Base-by-base conservation (phyloP, 1,284 basidiomycete genomes). In the Termitomyces sp. region DNA sequence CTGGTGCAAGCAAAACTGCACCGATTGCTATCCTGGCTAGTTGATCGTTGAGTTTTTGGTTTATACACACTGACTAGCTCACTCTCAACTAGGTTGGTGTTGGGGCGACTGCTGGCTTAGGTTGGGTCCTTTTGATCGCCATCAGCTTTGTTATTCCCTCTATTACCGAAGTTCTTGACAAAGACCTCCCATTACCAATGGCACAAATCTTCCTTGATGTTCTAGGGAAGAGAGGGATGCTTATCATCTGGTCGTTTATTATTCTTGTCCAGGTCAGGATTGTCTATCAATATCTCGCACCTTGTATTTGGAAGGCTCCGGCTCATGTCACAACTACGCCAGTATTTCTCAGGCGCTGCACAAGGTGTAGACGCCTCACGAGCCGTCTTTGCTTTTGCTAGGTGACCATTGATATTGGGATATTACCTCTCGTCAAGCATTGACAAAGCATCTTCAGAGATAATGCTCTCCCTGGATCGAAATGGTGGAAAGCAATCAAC, bases 11-110 rank as follows among this genome's bases (percentile, higher is more conserved):
- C 10, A 72, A 74, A 47, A 81, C 83, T 16, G 86, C 88, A 1
- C 90, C 90, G 1, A 79, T 88, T 48, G 89, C 90, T 2, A 91
- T 93, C 61, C 72, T 90, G 26, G 69, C 81, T 31, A 80, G 81
- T 30, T 83, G 86, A 13, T 73, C 72, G 79, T 16, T 5, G 5
- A 35, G 8, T 26, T 26, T 35, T 6, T 26, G 6, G 13, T 1
- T 11, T 18, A 7, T 37, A 28, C n/a, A 18, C 10, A n/a, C 37
- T n/a, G 18, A 21, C 18, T 3, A 30, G 4, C 28, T 5, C 28
- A 30, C 2, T 34, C 11, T 46, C 9, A 10, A 31, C 16, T 26
- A 46, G 45, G 34, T 37, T 5, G 45, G 45, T 26, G 45, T 46
- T 18, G 45, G 21, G 14, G 45, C 45, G 21, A 46, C 45, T 0